Base-by-base conservation (phyloP, 148 eudicot species). In the Chenopodium berlandieri region DNA sequence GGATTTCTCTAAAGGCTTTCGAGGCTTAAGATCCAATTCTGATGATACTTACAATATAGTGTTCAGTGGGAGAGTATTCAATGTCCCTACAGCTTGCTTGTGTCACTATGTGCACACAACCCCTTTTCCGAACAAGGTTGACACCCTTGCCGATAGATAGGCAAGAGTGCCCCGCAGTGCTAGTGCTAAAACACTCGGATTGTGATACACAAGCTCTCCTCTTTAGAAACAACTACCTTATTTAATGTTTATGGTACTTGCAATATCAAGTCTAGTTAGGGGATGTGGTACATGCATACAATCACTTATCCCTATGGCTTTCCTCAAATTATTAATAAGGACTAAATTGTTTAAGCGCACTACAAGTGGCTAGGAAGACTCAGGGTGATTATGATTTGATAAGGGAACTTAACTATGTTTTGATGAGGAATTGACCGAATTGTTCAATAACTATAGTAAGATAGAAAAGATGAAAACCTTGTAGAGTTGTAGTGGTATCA, bases 231-330 rank as follows among this genome's bases (percentile, higher is more conserved):
- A 47, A 63, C 11, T 3, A 48, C 16, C 22, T 14, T 77, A 31
- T 50, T 68, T 48, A 79, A 25, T 77, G 48, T 50, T 68, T 65
- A 79, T 48, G 27, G 31, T 31, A 78, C n/a, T 56, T 30, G 19
- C 17, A 47, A n/a, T 67, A 30, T 16, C 66, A 17, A 31, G 70
- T 50, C 8, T 52, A 71, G 14, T 3, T 6, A n/a, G 30, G 22
- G 32, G 32, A 11, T 31, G 47, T 50, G 75, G 13, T n/a, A 31
- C 52, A 70, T 46, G 44, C 13, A 60, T 63, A 7, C 40, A 60
- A 60, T 13, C 7, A 40, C 73, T 14, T 58, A 60, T 25, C n/a
- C 44, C 19, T 7, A 73, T 34, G 71, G 22, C 22, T 27, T 47
- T 23, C 16, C 73, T 31, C 25, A 37, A 31, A 8, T 31, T 60